Evolutionary conservation across 768 basidiomycete species (phyloP), one percentile per base, ranked within the genome.

Genomic region (Lactarius hengduanensis): DNA sequence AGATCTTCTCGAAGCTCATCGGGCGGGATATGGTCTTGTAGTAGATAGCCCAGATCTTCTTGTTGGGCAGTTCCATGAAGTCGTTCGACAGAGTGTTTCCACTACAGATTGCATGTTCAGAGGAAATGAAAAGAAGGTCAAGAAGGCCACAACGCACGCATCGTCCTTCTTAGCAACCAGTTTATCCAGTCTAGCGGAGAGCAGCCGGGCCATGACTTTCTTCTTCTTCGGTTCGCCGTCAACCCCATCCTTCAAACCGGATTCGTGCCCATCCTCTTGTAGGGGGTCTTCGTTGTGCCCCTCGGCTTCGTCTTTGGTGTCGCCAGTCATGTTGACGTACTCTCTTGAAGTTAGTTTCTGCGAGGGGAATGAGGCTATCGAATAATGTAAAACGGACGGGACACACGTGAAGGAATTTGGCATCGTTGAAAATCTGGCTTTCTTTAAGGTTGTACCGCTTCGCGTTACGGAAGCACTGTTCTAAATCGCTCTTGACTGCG

Each of bases 41-140:
- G 73, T 95, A 95, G 15, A 82, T 77, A 0, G 92, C 82, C 86
- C 91, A 95, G 4, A 83, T 79, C 72, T 91, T 92, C 75, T 84
- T 89, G 34, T 84, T 86, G 1, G 94, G 94, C 54, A 96, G 79
- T 57, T 90, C 88, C 87, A 92, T 89, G 79, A 97, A 97, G 69
- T 88, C 88, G 2, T 79, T 81, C 16, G 88, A 88, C 50, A 91
- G 75, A 20, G 84, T 76, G 41, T 86, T 87, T 53, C 90, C 91
- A 43, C 90, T 92, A 70, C 67, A 40, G 56, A 28, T 53, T 22
- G 47, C 40, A 55, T 34, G 41, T 36, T 62, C 2, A 28, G 32
- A 65, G 13, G 26, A n/a, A 63, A 45, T 5, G 61, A 61, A n/a
- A 28, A 71, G 40, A 36, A 34, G 30, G 71, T 1, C 4, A 40